Evolutionary conservation across 768 basidiomycete species (phyloP), one percentile per base, ranked within the genome.

Genomic region (Trametes meyenii): DNA sequence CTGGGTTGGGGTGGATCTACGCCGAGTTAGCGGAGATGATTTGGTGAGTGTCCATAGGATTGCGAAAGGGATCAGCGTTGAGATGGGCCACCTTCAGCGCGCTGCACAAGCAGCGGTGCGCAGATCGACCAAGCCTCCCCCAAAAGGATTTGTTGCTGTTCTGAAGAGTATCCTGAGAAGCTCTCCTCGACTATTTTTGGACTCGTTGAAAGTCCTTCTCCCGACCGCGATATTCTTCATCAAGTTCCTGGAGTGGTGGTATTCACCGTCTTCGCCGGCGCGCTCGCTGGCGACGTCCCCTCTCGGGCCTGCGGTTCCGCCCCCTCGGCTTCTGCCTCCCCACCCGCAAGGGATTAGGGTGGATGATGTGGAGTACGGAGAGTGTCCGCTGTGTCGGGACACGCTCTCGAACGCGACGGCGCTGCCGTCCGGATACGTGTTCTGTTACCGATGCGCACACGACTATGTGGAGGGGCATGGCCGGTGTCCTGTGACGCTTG

Each of bases 171-270:
- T 85, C 36, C 62, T 90, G 17, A 64, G 75, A 51, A 73, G 74
- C 21, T 83, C 85, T 7, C 92, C 90, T 7, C 83, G 79, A 50
- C 73, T 88, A 44, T 67, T 90, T 10, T 79, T 95, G 35, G 90
- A 94, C 71, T 93, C 91, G 2, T 78, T 95, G 40, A 85, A 87
- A 61, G 76, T 92, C 49, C 79, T 92, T 48, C 83, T 95, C 36
- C 96, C 93, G 16, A 90, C 88, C 19, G 89, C 90, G 43, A 94
- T 99, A 60, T 96, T 99, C 75, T 91, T 93, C 72, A 80, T 99
- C 78, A 96, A 95, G 74, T 96, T 98, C 75, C 79, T 97, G 48
- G 95, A 98, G 75, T 99, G 97, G 95, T 99, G 96, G 95, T 98
- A 98, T 71, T 96, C 94, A 4, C 95, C 97, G 21, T 83, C 83